Evolutionary conservation across 306 rosid genomes (phyloP).

Genomic region (Trichosanthes cucumerina): DNA sequence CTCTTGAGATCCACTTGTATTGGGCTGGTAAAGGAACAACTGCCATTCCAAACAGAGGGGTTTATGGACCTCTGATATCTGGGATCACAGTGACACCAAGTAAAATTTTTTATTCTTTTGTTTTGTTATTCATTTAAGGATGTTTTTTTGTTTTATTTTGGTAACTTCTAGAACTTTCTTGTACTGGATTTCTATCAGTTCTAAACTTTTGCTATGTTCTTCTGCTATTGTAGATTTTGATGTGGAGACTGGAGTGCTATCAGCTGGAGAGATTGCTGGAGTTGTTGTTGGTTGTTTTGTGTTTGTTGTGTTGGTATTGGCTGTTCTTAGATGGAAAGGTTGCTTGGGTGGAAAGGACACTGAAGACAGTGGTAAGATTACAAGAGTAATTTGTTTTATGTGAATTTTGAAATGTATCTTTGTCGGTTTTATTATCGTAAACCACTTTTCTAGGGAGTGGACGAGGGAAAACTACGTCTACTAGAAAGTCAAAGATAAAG

Average conservation of each 20-base stretch:
- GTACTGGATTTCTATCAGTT: neutral
- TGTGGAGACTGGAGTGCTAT: conserved; percentile 28
- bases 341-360: conserved; percentile 31
- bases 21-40: conserved; percentile 83
- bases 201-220: neutral
- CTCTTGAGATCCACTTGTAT: conserved; percentile 58
- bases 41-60: conserved; percentile 52
- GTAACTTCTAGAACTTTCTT: neutral
- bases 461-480: neutral
- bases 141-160: neutral
- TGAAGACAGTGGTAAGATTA: conserved; percentile 42
- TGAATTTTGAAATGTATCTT: neutral
- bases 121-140: neutral
- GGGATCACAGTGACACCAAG: conserved; percentile 64
- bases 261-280: conserved; percentile 52
- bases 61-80: conserved; percentile 80
- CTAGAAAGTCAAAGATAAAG: neutral
- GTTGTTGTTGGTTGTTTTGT: conserved; percentile 42
- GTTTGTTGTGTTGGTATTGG: conserved; percentile 25
- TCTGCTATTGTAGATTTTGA: conserved; percentile 31
- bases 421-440: neutral
- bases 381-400: neutral
- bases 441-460: neutral
- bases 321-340: conserved; percentile 36
- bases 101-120: conserved; percentile 12